Evolutionary conservation across 805 yeast genomes (phyloP).

Genomic region (Candida ponderosae): DNA sequence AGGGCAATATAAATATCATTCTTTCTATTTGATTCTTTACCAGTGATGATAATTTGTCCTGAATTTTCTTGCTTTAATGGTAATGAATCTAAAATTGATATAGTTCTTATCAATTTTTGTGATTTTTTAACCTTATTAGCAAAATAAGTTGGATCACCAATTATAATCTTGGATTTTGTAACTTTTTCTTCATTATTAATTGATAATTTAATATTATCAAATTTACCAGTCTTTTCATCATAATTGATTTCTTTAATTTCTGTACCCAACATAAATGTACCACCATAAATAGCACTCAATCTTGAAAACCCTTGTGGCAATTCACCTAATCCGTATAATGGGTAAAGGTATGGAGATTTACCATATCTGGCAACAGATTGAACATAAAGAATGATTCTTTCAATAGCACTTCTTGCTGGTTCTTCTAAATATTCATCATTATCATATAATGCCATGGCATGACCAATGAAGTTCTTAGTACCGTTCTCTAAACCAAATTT

Average conservation of each 20-base stretch:
- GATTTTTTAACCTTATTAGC: slow-evolving; percentile 45
- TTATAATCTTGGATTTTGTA: slow-evolving; percentile 87
- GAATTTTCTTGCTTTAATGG: slow-evolving; percentile 81
- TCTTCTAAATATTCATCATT: slow-evolving; percentile 82
- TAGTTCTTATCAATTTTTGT: slow-evolving; percentile 33
- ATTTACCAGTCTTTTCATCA: slow-evolving; percentile 54
- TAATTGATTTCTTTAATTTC: slow-evolving; percentile 87
- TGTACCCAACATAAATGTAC: slow-evolving; percentile 96
- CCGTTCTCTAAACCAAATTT: slow-evolving; percentile 89
- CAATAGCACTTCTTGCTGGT: slow-evolving; percentile 89
- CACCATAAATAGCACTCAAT: slow-evolving; percentile 94
- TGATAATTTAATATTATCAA: slow-evolving; percentile 82
- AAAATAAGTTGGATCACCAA: slow-evolving; percentile 97
- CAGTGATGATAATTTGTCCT: slow-evolving; percentile 91
- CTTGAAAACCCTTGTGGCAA: slow-evolving; percentile 99
- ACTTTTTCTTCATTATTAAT: slow-evolving; percentile 50
- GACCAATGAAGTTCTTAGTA: slow-evolving; percentile 94
- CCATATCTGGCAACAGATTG: slow-evolving; percentile 93
- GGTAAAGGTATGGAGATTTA: slow-evolving; percentile 92
- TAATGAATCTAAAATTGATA: slow-evolving; percentile 84
- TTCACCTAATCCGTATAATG: slow-evolving; percentile 94
- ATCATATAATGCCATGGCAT: slow-evolving; percentile 96
- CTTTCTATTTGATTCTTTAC: slow-evolving; percentile 87
- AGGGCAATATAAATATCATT: slow-evolving; percentile 93
- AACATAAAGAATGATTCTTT: slow-evolving; percentile 77